Evolutionary conservation across 1,284 basidiomycete species (phyloP), one percentile per base, ranked within the genome.

Genomic region (Cystobasidium sp.): DNA sequence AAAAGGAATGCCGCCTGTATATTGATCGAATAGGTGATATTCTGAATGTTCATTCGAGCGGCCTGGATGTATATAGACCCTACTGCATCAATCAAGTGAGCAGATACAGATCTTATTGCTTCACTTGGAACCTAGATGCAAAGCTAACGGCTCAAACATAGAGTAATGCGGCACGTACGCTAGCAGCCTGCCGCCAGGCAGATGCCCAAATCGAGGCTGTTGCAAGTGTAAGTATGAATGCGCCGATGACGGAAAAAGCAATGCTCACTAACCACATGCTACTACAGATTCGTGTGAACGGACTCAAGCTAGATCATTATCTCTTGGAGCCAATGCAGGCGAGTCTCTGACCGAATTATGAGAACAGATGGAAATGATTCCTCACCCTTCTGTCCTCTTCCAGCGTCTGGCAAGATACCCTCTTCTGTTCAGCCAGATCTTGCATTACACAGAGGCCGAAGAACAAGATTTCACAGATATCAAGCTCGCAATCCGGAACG

Each of bases 301-400:
- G 93, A 77, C 84, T 98, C 14, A 94, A 97, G 80, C 83, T 98
- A 7, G 92, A 93, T 0, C 93, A 91, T 78, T 97, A 94, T 82
- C 83, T 98, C 46, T 87, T 98, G 6, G 89, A 89, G 20, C 95
- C 95, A 0, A 97, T 97, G 94, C 95, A 97, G 53, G 66, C 58
- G 31, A 18, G 53, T 53, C 18, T 7, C 16, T 24, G 14, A 24
- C 1, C 3, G 22, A 14, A 20, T 20, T 10, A 37, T 20, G 31
- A 8, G 16, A n/a, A 4, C 16, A 61, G 3, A 18, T 4, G 24
- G 14, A 1, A n/a, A 3, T 18, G n/a, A 31, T 44, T 14, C 24
- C 20, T 44, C 7, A 7, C 4, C n/a, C 43, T 43, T 41, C 24
- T 41, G 31, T 49, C 18, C 24, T 41, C 3, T 20, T 12, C 12